These are phyloP conservation scores for Hymenoscyphus linearis DNA, from an alignment of 2,329 filamentous ascomycete species.

Conservation along the genomic window DNA sequence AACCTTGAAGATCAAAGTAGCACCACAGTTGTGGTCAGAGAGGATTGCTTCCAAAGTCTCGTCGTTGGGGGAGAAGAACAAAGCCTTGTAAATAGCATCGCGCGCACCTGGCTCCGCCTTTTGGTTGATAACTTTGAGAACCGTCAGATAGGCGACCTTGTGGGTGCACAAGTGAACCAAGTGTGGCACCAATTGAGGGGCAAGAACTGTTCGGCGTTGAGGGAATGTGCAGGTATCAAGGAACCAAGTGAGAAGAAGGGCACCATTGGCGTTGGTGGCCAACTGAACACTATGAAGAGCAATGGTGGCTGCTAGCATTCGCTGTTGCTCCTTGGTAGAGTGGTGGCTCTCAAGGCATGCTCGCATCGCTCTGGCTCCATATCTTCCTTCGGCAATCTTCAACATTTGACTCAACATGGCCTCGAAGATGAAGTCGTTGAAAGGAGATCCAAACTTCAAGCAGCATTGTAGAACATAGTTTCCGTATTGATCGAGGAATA, in stretches of 20 bases:
- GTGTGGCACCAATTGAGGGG: conserved; percentile 86
- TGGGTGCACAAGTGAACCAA: conserved; percentile 95
- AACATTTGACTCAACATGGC: conserved; percentile 92
- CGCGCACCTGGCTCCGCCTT: conserved; percentile 89
- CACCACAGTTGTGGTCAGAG: conserved; percentile 84
- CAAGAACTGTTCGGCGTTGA: conserved; percentile 81
- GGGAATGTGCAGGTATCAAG: conserved; percentile 97
- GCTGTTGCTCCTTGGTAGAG: conserved; percentile 89
- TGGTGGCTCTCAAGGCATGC: conserved; percentile 96
- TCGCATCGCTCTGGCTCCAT: conserved; percentile 91
- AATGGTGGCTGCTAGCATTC: conserved; percentile 89
- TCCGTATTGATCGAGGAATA: conserved; percentile 96
- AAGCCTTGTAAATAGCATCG: conserved; percentile 79
- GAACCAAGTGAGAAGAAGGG: conserved; percentile 93
- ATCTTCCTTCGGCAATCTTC: conserved; percentile 88
- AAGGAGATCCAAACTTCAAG: conserved; percentile 81
- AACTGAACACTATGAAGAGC: conserved; percentile 95
- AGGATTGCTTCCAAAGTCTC: conserved; percentile 85
- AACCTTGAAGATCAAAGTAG: conserved; percentile 97
- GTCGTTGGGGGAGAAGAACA: conserved; percentile 89
- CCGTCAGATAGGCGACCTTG: conserved; percentile 95
- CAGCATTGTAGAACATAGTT: conserved; percentile 98
- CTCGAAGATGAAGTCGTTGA: conserved; percentile 97
- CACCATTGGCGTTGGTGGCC: conserved; percentile 93
- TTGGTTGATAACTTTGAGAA: conserved; percentile 97